Percentiles rank a stretch among this genome's conserved stretches.
Evolutionary conservation across 1,284 basidiomycete genomes (phyloP).

Genomic region (Naganishia cerealis): DNA sequence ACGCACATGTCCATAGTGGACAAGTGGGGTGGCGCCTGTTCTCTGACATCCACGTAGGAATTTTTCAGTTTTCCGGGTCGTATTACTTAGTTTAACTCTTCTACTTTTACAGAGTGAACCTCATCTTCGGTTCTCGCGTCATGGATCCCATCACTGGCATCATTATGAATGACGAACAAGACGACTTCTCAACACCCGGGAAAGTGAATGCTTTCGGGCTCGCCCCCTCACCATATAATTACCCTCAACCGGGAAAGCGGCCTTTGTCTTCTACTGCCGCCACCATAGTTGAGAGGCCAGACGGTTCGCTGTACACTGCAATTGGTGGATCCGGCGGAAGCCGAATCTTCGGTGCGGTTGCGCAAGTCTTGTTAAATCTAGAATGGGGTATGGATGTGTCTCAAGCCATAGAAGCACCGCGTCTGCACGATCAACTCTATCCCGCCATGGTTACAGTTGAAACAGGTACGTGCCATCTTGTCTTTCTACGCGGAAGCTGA

Average conservation of each 20-base stretch:
- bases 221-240: constrained; percentile 83
- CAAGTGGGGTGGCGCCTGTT: constrained; percentile 76
- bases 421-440: constrained; percentile 89
- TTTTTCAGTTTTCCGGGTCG: not conserved
- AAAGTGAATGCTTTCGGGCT: constrained; percentile 78
- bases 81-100: not conserved
- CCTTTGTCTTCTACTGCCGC: constrained; percentile 81
- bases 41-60: constrained; percentile 73
- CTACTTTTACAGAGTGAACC: constrained; percentile 62
- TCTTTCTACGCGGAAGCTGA: not conserved
- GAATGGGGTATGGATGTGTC: constrained; percentile 78
- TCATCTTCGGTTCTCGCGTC: constrained; percentile 79
- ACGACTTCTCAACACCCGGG: constrained; percentile 84
- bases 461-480: constrained; percentile 42
- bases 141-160: constrained; percentile 82
- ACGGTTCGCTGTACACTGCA: constrained; percentile 70
- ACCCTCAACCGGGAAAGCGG: constrained; percentile 79
- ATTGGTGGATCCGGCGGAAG: constrained; percentile 85
- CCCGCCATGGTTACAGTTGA: constrained; percentile 69
- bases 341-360: constrained; percentile 75
- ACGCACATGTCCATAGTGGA: constrained; percentile 82
- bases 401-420: constrained; percentile 75
- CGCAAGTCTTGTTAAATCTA: constrained; percentile 78
- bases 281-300: constrained; percentile 70
- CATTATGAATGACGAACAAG: constrained; percentile 83